Percentiles rank a stretch among this genome's conserved stretches.
phyloP scores from a whole-genome alignment of 2,329 filamentous ascomycete species.

The Davidsoniella eucalypti region DNA sequence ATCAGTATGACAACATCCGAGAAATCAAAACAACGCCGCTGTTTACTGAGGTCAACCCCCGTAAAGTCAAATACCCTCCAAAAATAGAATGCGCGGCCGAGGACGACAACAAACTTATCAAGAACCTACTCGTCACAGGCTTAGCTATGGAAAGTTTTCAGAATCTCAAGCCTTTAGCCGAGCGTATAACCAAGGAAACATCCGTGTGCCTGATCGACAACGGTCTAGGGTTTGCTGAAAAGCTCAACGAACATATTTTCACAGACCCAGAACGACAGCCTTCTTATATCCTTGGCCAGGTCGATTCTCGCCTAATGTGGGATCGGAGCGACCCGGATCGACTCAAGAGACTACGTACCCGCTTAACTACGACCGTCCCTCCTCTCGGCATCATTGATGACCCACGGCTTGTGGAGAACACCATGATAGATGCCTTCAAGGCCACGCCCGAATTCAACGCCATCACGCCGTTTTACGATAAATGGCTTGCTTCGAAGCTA shows the following conservation, averaged over 20 bases:
- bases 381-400: slow-evolving; percentile 6
- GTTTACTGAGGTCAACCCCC: slow-evolving; percentile 7
- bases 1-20: slow-evolving; percentile 14
- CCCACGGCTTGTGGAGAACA: slow-evolving; percentile 5
- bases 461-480: slow-evolving; percentile 22
- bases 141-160: slow-evolving; percentile 34
- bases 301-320: slow-evolving; percentile 30
- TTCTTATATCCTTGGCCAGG: slow-evolving; percentile 56
- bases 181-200: slow-evolving; percentile 50
- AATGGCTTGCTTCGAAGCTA: slow-evolving; percentile 58
- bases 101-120: slow-evolving; percentile 37
- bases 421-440: slow-evolving; percentile 10
- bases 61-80: slow-evolving; percentile 14
- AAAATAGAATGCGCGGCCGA: slow-evolving; percentile 11
- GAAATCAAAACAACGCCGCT: slow-evolving; percentile 8
- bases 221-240: slow-evolving; percentile 70
- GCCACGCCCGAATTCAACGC: slow-evolving; percentile 10
- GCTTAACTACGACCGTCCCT: slow-evolving; percentile 9
- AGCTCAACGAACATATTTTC: slow-evolving; percentile 56
- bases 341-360: slow-evolving; percentile 20
- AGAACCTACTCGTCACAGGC: slow-evolving; percentile 54
- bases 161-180: slow-evolving; percentile 41
- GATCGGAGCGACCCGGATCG: slow-evolving; percentile 20
- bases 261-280: slow-evolving; percentile 48
- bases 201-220: slow-evolving; percentile 66